phyloP scores from a whole-genome alignment of 2,329 filamentous ascomycete genomes.

The Colletotrichum horii region DNA sequence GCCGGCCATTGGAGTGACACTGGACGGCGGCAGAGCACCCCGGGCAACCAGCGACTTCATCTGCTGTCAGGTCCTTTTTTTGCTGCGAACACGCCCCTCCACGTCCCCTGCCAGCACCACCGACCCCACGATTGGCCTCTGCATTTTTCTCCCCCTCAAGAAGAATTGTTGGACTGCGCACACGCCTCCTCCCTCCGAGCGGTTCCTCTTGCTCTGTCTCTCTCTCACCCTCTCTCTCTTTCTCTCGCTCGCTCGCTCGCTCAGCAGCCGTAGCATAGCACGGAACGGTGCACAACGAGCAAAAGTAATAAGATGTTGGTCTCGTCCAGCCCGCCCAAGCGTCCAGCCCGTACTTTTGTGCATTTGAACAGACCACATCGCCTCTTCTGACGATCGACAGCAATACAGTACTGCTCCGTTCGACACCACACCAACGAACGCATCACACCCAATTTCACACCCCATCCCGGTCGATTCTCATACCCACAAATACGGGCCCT shows the following conservation, averaged over 20 bases:
- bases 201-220: neutral
- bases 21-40: slow-evolving; percentile 18
- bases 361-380: neutral
- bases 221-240: neutral
- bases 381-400: neutral
- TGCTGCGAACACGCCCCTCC: slow-evolving; percentile 13
- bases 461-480: slow-evolving; percentile 9
- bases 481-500: slow-evolving; percentile 22
- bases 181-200: slow-evolving; percentile 14
- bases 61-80: slow-evolving; percentile 15
- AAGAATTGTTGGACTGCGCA: slow-evolving; percentile 5
- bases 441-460: slow-evolving; percentile 15
- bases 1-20: slow-evolving; percentile 14
- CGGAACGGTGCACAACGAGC: neutral
- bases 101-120: neutral
- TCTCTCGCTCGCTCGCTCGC: neutral
- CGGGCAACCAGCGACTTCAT: slow-evolving; percentile 19
- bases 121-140: slow-evolving; percentile 2
- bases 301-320: slow-evolving; percentile 10
- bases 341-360: neutral
- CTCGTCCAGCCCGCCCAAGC: neutral
- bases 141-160: neutral
- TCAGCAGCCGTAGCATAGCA: neutral
- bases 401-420: neutral
- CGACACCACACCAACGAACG: neutral